Base-by-base conservation (phyloP, 1,284 basidiomycete species). In the Cryptococcus jaspeensis region DNA sequence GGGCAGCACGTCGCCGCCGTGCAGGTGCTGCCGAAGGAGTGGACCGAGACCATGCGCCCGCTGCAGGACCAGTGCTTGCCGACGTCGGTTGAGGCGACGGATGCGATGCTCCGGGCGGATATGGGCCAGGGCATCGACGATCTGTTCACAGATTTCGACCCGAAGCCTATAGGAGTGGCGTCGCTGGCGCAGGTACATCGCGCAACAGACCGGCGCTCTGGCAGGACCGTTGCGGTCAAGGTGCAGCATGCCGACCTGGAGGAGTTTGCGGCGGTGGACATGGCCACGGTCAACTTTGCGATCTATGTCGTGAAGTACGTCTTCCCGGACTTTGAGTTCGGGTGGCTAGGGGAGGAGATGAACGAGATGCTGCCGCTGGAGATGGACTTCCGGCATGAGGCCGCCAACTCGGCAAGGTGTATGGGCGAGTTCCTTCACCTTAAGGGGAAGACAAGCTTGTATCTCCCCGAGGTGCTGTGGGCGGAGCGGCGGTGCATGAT, bases 331-430 rank as follows among this genome's bases (percentile, higher is more conserved):
- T 80, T 78, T 67, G 94, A 96, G 74, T 93, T 98, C 70, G 88
- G 88, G 0, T 98, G 94, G 95, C 83, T 98, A 8, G 87, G 85
- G 2, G 88, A 92, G 70, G 93, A 96, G 78, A 93, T 95, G 90
- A 85, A 89, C 51, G 84, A 88, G 67, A 94, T 93, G 76, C 79
- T 96, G 41, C 93, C 95, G 0, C 89, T 92, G 65, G 96, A 99
- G 78, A 92, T 98, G 89, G 70, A 71, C 62, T 79, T 78, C 55
- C 78, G 85, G 15, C 88, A 94, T 68, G 96, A 99, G 80, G 92
- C 93, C 0, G 77, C 80, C 12, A 99, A 99, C 73, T 88, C 96
- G 2, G 81, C 81, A 38, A 82, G 87, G 40, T 87, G 90, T 5
- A 78, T 74, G 20, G 72, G 82, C 1, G 89, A 97, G 66, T 99